These are phyloP conservation scores for Hypomontagnella submonticulosa DNA, from an alignment of 495 filamentous ascomycete genomes.

Conservation along the genomic window DNA sequence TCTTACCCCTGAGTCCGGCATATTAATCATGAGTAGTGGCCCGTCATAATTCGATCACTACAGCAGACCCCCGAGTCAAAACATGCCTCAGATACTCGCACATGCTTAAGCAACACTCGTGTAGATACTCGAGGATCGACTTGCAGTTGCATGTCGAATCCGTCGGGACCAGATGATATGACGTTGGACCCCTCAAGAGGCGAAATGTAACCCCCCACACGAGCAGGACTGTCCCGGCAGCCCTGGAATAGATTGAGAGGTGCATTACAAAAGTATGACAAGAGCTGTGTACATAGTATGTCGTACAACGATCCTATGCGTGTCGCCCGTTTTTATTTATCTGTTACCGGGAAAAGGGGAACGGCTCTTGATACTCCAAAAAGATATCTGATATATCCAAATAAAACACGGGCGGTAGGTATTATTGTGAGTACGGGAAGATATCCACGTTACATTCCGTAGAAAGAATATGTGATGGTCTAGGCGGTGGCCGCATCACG, in stretches of 20 bases:
- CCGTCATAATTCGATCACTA: background rate
- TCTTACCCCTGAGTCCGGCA: background rate
- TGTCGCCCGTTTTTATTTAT: slow-evolving; percentile 7
- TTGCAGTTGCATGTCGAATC: slow-evolving; percentile 26
- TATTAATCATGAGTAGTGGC: background rate
- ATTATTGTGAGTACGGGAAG: background rate
- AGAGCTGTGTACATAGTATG: slow-evolving; percentile 10
- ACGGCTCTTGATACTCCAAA: background rate
- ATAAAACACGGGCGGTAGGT: background rate
- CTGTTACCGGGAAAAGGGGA: slow-evolving; percentile 3
- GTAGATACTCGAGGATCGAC: slow-evolving; percentile 24
- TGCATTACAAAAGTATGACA: slow-evolving; percentile 20
- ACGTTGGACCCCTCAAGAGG: slow-evolving; percentile 36
- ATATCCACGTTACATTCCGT: slow-evolving; percentile 20
- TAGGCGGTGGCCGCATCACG: slow-evolving; percentile 38
- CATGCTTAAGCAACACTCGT: slow-evolving; percentile 13
- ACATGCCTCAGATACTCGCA: background rate
- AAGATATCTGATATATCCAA: slow-evolving; percentile 12
- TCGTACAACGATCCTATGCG: slow-evolving; percentile 17
- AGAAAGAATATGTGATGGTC: slow-evolving; percentile 25
- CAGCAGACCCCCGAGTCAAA: slow-evolving; percentile 5
- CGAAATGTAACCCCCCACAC: slow-evolving; percentile 40
- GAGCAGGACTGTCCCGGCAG: slow-evolving; percentile 22
- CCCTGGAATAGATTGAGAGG: slow-evolving; percentile 34
- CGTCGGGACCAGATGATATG: slow-evolving; percentile 30